phyloP scores from a whole-genome alignment of 176 grass and related monocot genomes.

The Ensete glaucum region DNA sequence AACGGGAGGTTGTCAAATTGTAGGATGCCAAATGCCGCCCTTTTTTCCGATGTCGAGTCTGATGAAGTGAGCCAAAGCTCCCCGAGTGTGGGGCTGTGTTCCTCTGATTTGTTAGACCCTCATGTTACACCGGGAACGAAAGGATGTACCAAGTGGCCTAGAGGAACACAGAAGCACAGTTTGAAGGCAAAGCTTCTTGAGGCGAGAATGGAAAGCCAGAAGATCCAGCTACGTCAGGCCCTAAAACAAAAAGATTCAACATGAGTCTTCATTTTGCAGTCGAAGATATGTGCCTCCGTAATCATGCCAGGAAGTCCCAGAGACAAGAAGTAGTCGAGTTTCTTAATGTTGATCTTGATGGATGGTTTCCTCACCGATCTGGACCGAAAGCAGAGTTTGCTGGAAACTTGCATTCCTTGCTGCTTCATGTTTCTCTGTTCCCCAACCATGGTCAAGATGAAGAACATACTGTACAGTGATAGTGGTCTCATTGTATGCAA shows the following conservation, averaged over 20 bases:
- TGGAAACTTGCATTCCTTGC: not conserved
- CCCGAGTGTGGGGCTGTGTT: conserved; percentile 41
- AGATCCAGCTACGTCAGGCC: conserved; percentile 59
- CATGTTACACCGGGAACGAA: conserved; percentile 35
- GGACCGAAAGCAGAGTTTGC: not conserved
- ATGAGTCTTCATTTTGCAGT: not conserved
- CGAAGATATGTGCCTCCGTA: not conserved
- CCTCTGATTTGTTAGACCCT: conserved; percentile 37
- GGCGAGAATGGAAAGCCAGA: conserved; percentile 41
- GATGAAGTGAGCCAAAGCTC: conserved; percentile 40
- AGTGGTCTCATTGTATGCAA: not conserved
- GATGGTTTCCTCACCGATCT: not conserved
- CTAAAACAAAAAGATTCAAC: conserved; percentile 39
- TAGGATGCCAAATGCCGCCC: conserved; percentile 23
- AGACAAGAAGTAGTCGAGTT: not conserved
- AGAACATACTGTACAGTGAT: not conserved
- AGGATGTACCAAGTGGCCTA: conserved; percentile 39
- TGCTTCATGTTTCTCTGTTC: not conserved
- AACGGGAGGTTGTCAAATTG: conserved; percentile 35
- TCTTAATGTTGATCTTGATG: not conserved
- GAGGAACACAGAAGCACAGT: conserved; percentile 39
- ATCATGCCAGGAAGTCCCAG: not conserved
- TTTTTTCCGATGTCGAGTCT: conserved; percentile 35
- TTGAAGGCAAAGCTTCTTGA: conserved; percentile 54
- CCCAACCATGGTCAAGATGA: not conserved